A percentile compares a stretch with the other conserved stretches of the same genome.
These are phyloP conservation scores for Plantago elongata DNA, from an alignment of 257 asterid species.

Conservation along the genomic window DNA sequence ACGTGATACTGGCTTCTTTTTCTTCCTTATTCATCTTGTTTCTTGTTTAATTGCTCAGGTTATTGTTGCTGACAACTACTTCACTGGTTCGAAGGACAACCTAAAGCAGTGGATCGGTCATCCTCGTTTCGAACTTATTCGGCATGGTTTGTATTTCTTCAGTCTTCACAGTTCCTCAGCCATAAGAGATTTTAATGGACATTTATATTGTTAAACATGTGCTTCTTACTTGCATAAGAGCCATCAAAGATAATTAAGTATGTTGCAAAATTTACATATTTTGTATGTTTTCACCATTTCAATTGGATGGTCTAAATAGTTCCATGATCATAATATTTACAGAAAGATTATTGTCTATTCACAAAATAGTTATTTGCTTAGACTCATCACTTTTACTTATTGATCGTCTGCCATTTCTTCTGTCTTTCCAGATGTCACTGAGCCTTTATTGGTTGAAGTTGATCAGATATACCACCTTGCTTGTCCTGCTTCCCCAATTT, in stretches of 20 bases:
- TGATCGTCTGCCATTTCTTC: background rate
- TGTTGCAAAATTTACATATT: too few relatives aligned
- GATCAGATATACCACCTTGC: conserved; percentile 98
- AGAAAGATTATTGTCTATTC: background rate
- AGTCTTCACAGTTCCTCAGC: background rate
- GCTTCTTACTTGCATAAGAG: too few relatives aligned
- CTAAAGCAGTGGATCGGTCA: conserved; percentile 91
- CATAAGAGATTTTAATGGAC: too few relatives aligned
- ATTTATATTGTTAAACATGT: too few relatives aligned
- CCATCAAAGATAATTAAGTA: too few relatives aligned
- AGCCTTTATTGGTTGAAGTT: conserved; percentile 78
- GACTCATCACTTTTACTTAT: background rate
- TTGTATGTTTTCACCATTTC: too few relatives aligned
- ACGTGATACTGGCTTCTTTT: background rate
- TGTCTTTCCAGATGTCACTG: conserved; percentile 70
- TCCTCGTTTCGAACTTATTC: conserved; percentile 96
- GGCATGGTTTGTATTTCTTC: conserved; percentile 59
- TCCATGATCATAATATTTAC: too few relatives aligned
- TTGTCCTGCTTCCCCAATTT: conserved; percentile 99
- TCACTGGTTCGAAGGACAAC: conserved; percentile 97
- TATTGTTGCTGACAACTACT: conserved; percentile 87
- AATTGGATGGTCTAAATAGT: too few relatives aligned
- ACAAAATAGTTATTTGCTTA: background rate
- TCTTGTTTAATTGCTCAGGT: conserved; percentile 38
- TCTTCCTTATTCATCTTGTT: background rate